A percentile compares a stretch with the other conserved stretches of the same genome.
Evolutionary conservation across 148 eudicot genomes (phyloP).

Genomic region (Diospyros lotus): DNA sequence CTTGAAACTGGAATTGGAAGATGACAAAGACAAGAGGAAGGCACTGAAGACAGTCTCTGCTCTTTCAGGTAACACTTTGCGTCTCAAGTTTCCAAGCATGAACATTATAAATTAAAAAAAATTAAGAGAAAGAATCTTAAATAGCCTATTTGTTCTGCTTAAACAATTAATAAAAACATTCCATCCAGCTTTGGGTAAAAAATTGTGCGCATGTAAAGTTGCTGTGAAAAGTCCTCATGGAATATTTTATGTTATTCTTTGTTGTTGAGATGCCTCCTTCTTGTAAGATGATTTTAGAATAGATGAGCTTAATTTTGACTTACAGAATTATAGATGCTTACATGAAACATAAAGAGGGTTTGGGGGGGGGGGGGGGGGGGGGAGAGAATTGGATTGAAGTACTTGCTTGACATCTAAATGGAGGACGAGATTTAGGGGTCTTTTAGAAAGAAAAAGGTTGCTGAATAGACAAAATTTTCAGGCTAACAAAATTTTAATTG

Average conservation of each 20-base stretch:
- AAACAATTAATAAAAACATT: not conserved
- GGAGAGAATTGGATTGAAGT: not conserved
- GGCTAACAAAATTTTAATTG: not conserved
- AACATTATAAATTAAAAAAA: not conserved
- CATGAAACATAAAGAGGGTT: not conserved
- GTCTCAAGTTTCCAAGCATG: not conserved
- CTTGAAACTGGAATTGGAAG: conserved; percentile 65
- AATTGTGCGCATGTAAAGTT: not conserved
- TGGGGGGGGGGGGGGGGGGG: no score
- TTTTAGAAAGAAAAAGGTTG: not conserved
- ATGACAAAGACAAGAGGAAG: conserved; percentile 70
- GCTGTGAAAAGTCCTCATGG: not conserved
- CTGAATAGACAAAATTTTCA: not conserved
- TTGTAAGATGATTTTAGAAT: not conserved
- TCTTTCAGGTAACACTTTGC: conserved; percentile 48
- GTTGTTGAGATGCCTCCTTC: no score
- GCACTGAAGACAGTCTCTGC: conserved; percentile 72
- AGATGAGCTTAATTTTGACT: not conserved
- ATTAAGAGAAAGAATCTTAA: not conserved
- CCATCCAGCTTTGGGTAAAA: not conserved
- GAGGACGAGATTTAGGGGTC: not conserved
- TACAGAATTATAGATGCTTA: not conserved
- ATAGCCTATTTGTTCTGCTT: not conserved
- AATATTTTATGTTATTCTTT: not conserved
- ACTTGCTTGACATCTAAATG: not conserved